These are phyloP conservation scores for Russula sp. DNA, from an alignment of 768 basidiomycete species.

Conservation along the genomic window DNA sequence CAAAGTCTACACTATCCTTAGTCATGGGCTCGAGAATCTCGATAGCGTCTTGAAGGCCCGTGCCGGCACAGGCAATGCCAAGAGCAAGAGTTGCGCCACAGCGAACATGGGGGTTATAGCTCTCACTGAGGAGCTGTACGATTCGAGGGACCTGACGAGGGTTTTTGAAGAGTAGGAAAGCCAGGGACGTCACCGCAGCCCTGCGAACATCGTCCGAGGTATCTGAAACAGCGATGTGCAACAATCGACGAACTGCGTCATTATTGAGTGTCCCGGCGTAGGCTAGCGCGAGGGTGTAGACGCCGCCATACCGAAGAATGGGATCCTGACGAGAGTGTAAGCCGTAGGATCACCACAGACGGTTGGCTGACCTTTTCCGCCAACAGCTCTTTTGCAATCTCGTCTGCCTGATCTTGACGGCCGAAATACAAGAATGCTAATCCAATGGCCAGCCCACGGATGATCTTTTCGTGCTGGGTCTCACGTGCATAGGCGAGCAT, in stretches of 20 bases:
- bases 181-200: slow-evolving; percentile 92
- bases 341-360: not conserved
- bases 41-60: slow-evolving; percentile 94
- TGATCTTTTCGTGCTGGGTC: slow-evolving; percentile 99
- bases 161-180: slow-evolving; percentile 96
- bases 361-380: slow-evolving; percentile 68
- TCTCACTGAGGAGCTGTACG: slow-evolving; percentile 94
- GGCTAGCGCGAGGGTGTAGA: slow-evolving; percentile 92
- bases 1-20: slow-evolving; percentile 96
- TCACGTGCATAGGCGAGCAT: slow-evolving; percentile 96
- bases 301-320: slow-evolving; percentile 94
- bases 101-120: slow-evolving; percentile 97
- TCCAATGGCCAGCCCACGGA: slow-evolving; percentile 90
- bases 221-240: slow-evolving; percentile 97
- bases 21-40: slow-evolving; percentile 98
- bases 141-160: slow-evolving; percentile 94
- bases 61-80: slow-evolving; percentile 96
- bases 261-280: slow-evolving; percentile 97
- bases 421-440: slow-evolving; percentile 91
- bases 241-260: slow-evolving; percentile 79
- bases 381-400: slow-evolving; percentile 68
- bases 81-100: slow-evolving; percentile 95
- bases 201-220: slow-evolving; percentile 96
- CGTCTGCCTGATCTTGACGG: slow-evolving; percentile 86
- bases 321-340: slow-evolving; percentile 60